Base-by-base conservation (phyloP, 1,284 basidiomycete species). In the Boletus mariae region DNA sequence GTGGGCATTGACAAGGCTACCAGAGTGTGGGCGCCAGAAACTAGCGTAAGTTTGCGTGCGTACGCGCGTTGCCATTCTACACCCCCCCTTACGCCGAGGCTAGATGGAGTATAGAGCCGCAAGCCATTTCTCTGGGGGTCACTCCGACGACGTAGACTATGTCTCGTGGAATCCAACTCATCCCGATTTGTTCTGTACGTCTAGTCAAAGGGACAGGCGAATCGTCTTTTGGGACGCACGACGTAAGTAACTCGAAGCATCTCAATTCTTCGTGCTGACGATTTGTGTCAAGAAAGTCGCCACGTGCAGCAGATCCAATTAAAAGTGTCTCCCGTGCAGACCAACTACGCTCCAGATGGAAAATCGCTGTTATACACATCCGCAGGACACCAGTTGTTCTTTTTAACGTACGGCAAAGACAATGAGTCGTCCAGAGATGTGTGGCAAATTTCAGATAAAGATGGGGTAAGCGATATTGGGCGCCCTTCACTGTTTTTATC, bases 211-310 rank as follows among this genome's bases (percentile, higher is more conserved):
- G 62, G 89, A 91, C 59, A 75, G 81, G 57, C 75, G 80, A 31
- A 78, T 90, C 28, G 84, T 87, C 4, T 90, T 90, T 61, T 90
- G 87, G 87, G 88, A 91, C 68, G 85, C 85, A n/a, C 75, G 88
- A 68, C 86, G 88, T 90, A 70, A 60, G 44, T 46, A 32, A 4
- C 25, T 37, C n/a, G 29, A 35, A 12, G 12, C 32, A 32, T 46
- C 15, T 29, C 25, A 15, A 44, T 48, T 49, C 32, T 37, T 47
- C 34, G 51, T 45, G 23, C 56, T 68, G 45, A 64, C 26, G 34
- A 58, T 38, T 23, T 35, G 29, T 42, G 45, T 52, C 42, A 63
- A 90, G 87, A 89, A 77, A 86, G 80, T 63, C 79, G 85, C 52
- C 73, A 79, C 53, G 75, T 75, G 2, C 87, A 90, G 67, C 78